Evolutionary conservation across 768 basidiomycete species (phyloP).

Genomic region (Amanita exitialis): DNA sequence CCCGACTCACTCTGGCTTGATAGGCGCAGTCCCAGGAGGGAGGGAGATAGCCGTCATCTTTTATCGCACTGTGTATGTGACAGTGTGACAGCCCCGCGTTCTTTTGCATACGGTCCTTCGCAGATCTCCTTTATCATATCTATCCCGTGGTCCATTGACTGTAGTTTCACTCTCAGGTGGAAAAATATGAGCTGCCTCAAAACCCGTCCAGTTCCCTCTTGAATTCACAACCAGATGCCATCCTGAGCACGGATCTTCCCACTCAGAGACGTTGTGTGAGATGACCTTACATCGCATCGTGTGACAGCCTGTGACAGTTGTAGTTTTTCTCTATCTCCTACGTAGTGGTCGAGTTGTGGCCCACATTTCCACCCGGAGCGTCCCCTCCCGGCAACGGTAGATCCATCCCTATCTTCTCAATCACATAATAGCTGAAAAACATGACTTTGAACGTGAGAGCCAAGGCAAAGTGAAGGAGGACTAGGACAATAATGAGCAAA

Average conservation of each 20-base stretch:
- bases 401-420: slow-evolving; percentile 32
- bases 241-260: too few species aligned
- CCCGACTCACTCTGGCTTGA: slow-evolving; percentile 26
- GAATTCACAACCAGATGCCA: too few species aligned
- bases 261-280: too few species aligned
- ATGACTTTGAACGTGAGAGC: slow-evolving; percentile 80
- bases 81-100: not conserved
- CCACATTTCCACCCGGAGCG: slow-evolving; percentile 10
- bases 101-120: not conserved
- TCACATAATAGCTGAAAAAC: slow-evolving; percentile 48
- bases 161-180: too few species aligned
- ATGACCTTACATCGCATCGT: too few species aligned
- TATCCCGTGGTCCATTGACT: too few species aligned
- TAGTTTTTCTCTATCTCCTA: not conserved
- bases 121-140: too few species aligned
- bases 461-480: slow-evolving; percentile 64
- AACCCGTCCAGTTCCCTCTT: too few species aligned
- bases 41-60: not conserved
- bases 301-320: not conserved
- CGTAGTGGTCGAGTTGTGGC: not conserved
- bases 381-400: slow-evolving; percentile 32
- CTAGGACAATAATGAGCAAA: slow-evolving; percentile 70
- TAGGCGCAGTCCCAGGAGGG: slow-evolving; percentile 25
- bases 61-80: not conserved
- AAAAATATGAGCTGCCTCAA: too few species aligned